Conservation (phyloP, 2,329 filamentous ascomycete genomes). For the Epichloe festucae region DNA sequence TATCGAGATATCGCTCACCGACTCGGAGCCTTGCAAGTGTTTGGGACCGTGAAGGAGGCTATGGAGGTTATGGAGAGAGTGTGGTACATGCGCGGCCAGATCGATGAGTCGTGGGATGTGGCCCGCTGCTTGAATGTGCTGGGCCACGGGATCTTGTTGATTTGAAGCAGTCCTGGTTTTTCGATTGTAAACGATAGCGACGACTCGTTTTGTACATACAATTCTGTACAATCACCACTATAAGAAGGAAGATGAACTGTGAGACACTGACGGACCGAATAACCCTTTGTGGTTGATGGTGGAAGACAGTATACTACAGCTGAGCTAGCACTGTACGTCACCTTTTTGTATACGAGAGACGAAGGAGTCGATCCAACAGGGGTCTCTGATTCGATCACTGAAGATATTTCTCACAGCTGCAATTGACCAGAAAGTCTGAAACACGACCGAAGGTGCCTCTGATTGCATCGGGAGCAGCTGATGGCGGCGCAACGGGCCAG, state of each 20-base stretch:
- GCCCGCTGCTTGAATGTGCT: constrained; percentile 28
- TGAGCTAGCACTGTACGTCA: not conserved
- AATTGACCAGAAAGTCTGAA: too few relatives aligned
- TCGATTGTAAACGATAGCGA: too few relatives aligned
- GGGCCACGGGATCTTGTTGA: constrained; percentile 26
- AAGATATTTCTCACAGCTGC: too few relatives aligned
- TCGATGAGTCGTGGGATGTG: constrained; percentile 32
- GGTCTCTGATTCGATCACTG: too few relatives aligned
- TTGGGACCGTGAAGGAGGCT: constrained; percentile 32
- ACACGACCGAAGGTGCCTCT: not conserved
- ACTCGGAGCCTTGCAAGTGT: constrained; percentile 30
- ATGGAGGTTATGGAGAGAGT: constrained; percentile 33
- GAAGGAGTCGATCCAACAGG: too few relatives aligned
- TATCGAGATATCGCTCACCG: constrained; percentile 27
- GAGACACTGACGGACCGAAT: too few relatives aligned
- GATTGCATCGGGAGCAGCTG: not conserved
- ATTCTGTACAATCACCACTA: too few relatives aligned
- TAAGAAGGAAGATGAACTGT: too few relatives aligned
- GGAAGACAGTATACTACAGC: too few relatives aligned
- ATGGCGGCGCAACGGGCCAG: constrained; percentile 3
- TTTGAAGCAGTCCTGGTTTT: constrained; percentile 14
- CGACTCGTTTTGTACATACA: not conserved
- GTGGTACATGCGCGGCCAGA: constrained; percentile 26
- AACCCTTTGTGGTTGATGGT: not conserved
- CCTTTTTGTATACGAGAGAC: too few relatives aligned